Conservation (phyloP, 192 early-diverging fungal genomes). For the Coemansia sp. region DNA sequence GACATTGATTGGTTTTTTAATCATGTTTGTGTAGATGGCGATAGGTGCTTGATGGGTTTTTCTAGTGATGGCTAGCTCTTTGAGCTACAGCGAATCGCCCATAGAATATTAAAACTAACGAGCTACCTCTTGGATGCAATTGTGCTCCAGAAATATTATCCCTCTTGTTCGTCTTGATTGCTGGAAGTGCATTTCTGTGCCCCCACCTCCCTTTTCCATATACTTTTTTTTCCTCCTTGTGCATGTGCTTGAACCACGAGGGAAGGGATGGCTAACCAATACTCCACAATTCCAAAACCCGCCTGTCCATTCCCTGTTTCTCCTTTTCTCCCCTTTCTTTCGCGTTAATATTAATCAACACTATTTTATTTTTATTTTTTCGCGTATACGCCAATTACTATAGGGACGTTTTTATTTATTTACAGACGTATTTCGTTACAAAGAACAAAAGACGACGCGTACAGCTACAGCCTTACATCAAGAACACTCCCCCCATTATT, state of each 20-base stretch:
- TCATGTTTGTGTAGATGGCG: background rate
- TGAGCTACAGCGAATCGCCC: too few species aligned
- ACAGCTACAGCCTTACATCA: background rate
- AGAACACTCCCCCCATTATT: background rate
- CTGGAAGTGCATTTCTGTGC: background rate
- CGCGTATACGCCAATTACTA: background rate
- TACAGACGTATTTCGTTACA: background rate
- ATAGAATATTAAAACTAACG: too few species aligned
- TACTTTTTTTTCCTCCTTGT: too few species aligned
- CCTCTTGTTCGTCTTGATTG: background rate
- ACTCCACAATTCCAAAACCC: background rate
- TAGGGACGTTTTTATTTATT: background rate
- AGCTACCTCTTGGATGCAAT: too few species aligned
- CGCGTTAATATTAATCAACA: background rate
- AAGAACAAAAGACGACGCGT: background rate
- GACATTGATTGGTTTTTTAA: background rate
- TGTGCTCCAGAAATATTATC: too few species aligned
- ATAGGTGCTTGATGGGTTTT: background rate
- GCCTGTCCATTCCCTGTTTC: background rate
- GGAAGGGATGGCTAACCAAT: background rate
- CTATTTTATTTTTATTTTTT: background rate
- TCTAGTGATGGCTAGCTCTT: background rate
- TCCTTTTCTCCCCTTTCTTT: background rate
- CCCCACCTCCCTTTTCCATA: background rate
- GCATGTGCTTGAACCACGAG: background rate